Evolutionary conservation across 1,139 yeast species (phyloP).

Genomic region (Tardiomyces depauwii): DNA sequence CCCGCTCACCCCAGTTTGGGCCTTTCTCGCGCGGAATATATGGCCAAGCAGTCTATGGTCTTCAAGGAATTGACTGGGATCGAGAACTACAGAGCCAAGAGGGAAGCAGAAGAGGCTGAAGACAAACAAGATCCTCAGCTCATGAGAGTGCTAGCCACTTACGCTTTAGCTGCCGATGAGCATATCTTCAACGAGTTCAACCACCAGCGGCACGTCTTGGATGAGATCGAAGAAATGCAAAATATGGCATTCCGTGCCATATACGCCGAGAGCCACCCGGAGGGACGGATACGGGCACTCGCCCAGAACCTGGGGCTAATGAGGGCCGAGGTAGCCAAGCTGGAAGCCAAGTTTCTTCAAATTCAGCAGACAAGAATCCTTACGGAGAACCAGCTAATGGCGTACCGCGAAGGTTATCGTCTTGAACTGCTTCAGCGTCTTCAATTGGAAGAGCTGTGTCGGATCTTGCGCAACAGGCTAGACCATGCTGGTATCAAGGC

Average conservation of each 20-base stretch:
- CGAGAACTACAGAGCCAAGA: not conserved
- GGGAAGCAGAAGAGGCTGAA: not conserved
- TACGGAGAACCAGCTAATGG: constrained; percentile 3
- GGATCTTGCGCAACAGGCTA: constrained; percentile 1
- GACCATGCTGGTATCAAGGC: constrained; percentile 1
- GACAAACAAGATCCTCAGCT: not conserved
- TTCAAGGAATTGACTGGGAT: not conserved
- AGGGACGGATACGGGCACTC: not conserved
- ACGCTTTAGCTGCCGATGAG: not conserved
- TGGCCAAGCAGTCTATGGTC: not conserved
- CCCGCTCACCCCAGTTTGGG: not conserved
- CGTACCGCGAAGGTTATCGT: constrained; percentile 3
- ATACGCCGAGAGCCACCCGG: not conserved
- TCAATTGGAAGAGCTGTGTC: constrained; percentile 7
- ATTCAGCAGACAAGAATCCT: not conserved
- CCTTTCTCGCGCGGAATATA: not conserved
- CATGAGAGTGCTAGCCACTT: not conserved
- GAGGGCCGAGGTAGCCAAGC: not conserved
- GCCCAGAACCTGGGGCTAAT: not conserved
- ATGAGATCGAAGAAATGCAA: not conserved
- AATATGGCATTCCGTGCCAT: not conserved
- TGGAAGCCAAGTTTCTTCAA: not conserved
- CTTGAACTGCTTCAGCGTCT: constrained; percentile 5
- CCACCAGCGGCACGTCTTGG: not conserved
- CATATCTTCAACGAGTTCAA: not conserved